Percentiles rank a stretch among this genome's conserved stretches.
These are phyloP conservation scores for Macrolepiota albuminosa DNA, from an alignment of 768 basidiomycete genomes.

Conservation along the genomic window DNA sequence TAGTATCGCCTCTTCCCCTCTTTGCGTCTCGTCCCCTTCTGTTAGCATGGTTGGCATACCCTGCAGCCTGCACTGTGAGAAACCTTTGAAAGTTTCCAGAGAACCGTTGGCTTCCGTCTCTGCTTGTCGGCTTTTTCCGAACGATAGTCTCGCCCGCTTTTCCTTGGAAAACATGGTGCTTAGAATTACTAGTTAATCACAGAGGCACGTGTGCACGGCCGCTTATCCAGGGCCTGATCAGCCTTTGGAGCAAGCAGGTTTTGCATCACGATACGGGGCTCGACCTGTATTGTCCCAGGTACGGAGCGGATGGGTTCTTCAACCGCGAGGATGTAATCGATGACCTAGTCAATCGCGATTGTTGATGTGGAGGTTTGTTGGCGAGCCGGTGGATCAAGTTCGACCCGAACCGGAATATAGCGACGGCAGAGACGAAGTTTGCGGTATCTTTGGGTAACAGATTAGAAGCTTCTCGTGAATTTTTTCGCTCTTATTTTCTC, in stretches of 20 bases:
- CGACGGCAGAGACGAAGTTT: constrained; percentile 36
- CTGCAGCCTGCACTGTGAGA: constrained; percentile 23
- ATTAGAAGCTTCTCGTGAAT: constrained; percentile 21
- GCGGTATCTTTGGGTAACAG: constrained; percentile 33
- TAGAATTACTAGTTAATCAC: constrained; percentile 1
- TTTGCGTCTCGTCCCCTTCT: constrained; percentile 36
- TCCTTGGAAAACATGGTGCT: not conserved
- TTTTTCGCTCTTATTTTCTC: constrained; percentile 37
- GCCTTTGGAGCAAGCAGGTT: constrained; percentile 5
- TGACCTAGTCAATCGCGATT: not conserved
- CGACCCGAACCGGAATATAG: constrained; percentile 4
- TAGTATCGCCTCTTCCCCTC: constrained; percentile 70
- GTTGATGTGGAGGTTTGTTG: constrained; percentile 1
- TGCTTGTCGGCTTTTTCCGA: constrained; percentile 20
- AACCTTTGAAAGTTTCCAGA: constrained; percentile 32
- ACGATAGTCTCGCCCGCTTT: constrained; percentile 20
- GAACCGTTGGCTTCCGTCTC: constrained; percentile 42
- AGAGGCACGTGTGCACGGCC: not conserved
- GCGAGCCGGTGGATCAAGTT: constrained; percentile 13
- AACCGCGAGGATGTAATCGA: constrained; percentile 5
- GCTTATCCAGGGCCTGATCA: constrained; percentile 13
- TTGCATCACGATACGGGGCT: not conserved
- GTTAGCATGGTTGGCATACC: constrained; percentile 19
- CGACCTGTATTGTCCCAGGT: not conserved
- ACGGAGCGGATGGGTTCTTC: constrained; percentile 5